Conservation (phyloP, 2,329 filamentous ascomycete species). For the Aspergillus fumigatiaffinis region DNA sequence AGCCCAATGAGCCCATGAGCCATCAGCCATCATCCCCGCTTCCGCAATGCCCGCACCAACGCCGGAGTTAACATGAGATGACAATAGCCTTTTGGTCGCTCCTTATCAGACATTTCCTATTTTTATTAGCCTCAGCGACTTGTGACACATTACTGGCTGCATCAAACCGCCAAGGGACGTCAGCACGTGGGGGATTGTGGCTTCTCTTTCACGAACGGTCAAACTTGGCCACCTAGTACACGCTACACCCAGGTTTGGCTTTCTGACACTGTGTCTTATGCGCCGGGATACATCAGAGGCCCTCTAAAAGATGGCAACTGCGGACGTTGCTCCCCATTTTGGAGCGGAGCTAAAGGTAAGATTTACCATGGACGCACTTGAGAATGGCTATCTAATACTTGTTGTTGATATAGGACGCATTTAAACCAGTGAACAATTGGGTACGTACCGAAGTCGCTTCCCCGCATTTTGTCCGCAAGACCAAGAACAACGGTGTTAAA, state of each 20-base stretch:
- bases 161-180: neutral
- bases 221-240: neutral
- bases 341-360: conserved; percentile 87
- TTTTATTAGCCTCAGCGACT: neutral
- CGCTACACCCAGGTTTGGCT: neutral
- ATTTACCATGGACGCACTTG: conserved; percentile 20
- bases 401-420: conserved; percentile 68
- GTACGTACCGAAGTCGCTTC: conserved; percentile 40
- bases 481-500: neutral
- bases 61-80: neutral
- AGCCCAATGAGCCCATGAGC: neutral
- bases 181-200: conserved; percentile 1
- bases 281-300: conserved; percentile 15
- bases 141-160: neutral
- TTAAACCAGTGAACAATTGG: conserved; percentile 93
- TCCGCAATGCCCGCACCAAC: conserved; percentile 10
- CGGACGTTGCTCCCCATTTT: conserved; percentile 80
- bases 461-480: conserved; percentile 10
- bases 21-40: conserved; percentile 26
- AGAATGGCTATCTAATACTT: neutral
- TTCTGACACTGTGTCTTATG: conserved; percentile 16
- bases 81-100: neutral
- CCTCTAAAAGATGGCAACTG: conserved; percentile 64
- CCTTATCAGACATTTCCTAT: neutral
- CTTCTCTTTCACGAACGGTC: neutral